phyloP scores from a whole-genome alignment of 176 grass and related monocot genomes.

The Phragmites australis region DNA sequence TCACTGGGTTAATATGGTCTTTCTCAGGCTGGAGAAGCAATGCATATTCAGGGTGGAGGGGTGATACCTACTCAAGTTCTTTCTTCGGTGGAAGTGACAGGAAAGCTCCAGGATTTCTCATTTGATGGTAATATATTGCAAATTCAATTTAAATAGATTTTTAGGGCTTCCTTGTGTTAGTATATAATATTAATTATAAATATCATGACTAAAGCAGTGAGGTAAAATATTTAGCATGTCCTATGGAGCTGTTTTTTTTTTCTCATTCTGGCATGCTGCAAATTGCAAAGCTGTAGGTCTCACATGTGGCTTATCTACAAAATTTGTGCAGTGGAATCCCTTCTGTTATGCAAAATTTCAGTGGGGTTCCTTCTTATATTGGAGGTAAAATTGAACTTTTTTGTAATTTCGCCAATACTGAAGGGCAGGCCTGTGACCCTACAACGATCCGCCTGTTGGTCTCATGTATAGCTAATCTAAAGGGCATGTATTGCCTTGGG shows the following conservation, averaged over 20 bases:
- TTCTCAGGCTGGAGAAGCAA: constrained; percentile 42
- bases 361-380: neutral
- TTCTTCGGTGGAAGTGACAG: constrained; percentile 15
- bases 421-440: neutral
- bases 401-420: neutral
- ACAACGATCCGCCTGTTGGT: neutral
- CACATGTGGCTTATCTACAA: neutral
- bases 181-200: neutral
- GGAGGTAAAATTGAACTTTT: neutral
- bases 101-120: constrained; percentile 25
- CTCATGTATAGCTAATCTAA: neutral
- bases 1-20: constrained; percentile 3
- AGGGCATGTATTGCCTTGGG: neutral
- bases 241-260: neutral
- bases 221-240: neutral
- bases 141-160: neutral
- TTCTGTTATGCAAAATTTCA: neutral
- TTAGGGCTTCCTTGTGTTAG: neutral
- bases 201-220: neutral
- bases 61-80: constrained; percentile 22
- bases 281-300: neutral
- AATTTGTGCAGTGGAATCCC: neutral
- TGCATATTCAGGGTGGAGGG: constrained; percentile 18
- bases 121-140: constrained; percentile 19
- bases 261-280: neutral